A percentile compares a stretch with the other conserved stretches of the same genome.
Evolutionary conservation across 2,329 filamentous ascomycete species (phyloP).

Genomic region (Pseudogymnoascus sp.): DNA sequence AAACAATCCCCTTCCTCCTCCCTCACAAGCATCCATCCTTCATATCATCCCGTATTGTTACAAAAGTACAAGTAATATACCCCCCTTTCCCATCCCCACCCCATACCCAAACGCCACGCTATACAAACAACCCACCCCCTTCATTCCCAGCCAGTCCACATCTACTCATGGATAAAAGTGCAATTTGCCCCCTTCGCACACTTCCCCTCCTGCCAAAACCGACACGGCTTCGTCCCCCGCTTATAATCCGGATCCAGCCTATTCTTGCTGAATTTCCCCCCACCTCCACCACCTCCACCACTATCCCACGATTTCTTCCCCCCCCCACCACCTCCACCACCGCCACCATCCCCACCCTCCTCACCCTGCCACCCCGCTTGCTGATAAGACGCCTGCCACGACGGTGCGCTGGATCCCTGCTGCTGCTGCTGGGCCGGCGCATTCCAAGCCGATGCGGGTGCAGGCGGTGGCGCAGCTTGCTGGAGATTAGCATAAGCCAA

Average conservation of each 20-base stretch:
- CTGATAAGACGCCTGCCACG: not conserved
- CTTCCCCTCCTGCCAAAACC: conserved; percentile 63
- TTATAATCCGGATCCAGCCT: conserved; percentile 40
- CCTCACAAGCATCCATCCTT: not conserved
- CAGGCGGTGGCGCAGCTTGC: not conserved
- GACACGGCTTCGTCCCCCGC: conserved; percentile 60
- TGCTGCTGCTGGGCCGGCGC: not conserved
- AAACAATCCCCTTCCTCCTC: not conserved
- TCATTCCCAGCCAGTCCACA: too few relatives aligned
- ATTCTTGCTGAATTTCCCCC: conserved; percentile 21
- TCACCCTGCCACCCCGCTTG: not conserved
- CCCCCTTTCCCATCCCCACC: not conserved
- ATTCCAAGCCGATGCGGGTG: too few relatives aligned
- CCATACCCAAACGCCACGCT: not conserved
- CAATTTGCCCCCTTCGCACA: conserved; percentile 68
- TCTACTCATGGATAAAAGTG: conserved; percentile 62
- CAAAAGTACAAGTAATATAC: not conserved
- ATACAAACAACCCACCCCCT: not conserved
- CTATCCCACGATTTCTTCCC: not conserved
- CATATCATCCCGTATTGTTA: not conserved
- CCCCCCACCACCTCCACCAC: not conserved
- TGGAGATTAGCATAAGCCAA: not conserved
- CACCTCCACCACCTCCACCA: not conserved
- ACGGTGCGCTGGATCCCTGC: not conserved
- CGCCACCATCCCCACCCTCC: not conserved